Percentiles rank a stretch among this genome's conserved stretches.
These are phyloP conservation scores for Bondarzewia mesenterica DNA, from an alignment of 1,284 basidiomycete species.

Conservation along the genomic window DNA sequence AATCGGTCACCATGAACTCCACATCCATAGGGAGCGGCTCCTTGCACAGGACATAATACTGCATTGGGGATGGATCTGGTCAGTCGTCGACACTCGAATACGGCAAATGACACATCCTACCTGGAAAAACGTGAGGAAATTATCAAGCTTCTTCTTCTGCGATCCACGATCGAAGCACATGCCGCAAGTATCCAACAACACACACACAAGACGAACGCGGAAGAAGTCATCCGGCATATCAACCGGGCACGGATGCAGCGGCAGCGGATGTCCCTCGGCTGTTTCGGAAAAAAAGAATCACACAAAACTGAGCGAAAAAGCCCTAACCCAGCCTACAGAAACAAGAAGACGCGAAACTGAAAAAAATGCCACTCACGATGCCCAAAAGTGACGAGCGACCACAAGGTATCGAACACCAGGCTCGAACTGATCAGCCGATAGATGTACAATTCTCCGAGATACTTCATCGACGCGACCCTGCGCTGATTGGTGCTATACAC, in stretches of 20 bases:
- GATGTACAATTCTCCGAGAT: conserved; percentile 95
- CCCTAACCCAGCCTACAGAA: too few relatives aligned
- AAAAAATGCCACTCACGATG: conserved; percentile 68
- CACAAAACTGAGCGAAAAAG: too few relatives aligned
- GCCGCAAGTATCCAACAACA: conserved; percentile 92
- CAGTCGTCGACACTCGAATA: neutral
- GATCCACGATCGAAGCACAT: conserved; percentile 94
- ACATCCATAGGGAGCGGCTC: conserved; percentile 89
- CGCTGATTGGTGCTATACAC: conserved; percentile 94
- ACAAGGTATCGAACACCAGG: conserved; percentile 90
- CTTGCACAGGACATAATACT: conserved; percentile 90
- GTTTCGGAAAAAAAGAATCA: conserved; percentile 7
- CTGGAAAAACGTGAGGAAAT: conserved; percentile 90
- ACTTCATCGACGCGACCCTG: conserved; percentile 85
- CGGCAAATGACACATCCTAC: conserved; percentile 31
- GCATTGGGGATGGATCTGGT: conserved; percentile 1
- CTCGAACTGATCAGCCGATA: conserved; percentile 88
- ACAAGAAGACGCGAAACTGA: neutral
- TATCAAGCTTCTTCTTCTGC: conserved; percentile 87
- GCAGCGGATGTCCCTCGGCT: conserved; percentile 89
- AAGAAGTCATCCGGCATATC: conserved; percentile 97
- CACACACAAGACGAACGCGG: conserved; percentile 86
- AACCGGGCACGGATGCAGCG: conserved; percentile 65
- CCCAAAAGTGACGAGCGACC: conserved; percentile 94
- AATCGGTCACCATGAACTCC: conserved; percentile 94